phyloP scores from a whole-genome alignment of 2,329 filamentous ascomycete genomes.

The Fusarium sp. region DNA sequence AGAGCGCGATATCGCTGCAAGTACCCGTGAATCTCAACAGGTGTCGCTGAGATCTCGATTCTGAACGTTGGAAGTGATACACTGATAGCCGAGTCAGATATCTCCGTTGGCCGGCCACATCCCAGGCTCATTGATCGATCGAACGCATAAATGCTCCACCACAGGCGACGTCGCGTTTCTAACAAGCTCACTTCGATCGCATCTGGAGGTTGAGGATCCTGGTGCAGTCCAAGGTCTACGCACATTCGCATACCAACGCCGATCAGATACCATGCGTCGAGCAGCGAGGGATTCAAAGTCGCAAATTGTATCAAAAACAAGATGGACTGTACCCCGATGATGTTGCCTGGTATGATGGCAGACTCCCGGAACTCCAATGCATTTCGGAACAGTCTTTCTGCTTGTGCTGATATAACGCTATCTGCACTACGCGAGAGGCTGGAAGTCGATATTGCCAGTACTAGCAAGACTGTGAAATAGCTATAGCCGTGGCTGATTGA shows the following conservation, averaged over 20 bases:
- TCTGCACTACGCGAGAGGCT: constrained; percentile 15
- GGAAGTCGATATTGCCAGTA: constrained; percentile 1
- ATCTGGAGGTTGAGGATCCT: background rate
- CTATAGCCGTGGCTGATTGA: constrained; percentile 1
- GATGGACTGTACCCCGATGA: background rate
- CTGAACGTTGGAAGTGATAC: constrained; percentile 6
- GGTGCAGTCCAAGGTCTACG: constrained; percentile 11
- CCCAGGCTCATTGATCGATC: constrained; percentile 20
- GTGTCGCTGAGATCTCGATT: constrained; percentile 6
- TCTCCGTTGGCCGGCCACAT: constrained; percentile 7
- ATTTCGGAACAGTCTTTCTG: background rate
- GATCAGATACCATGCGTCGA: constrained; percentile 16
- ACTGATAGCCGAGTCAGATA: constrained; percentile 4
- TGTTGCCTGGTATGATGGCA: constrained; percentile 2
- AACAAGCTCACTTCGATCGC: background rate
- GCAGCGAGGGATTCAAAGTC: constrained; percentile 7
- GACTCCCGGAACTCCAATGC: constrained; percentile 6
- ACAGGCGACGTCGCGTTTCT: constrained; percentile 8
- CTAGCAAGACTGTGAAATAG: constrained; percentile 1
- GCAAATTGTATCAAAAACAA: constrained; percentile 9
- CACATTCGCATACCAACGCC: constrained; percentile 19
- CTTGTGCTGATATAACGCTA: constrained; percentile 6
- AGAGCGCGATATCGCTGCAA: constrained; percentile 13
- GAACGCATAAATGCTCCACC: constrained; percentile 19
- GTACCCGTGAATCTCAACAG: constrained; percentile 5